Percentiles rank a stretch among this genome's conserved stretches.
Evolutionary conservation across 495 filamentous ascomycete genomes (phyloP).

Genomic region (Hypoxylon trugodes): DNA sequence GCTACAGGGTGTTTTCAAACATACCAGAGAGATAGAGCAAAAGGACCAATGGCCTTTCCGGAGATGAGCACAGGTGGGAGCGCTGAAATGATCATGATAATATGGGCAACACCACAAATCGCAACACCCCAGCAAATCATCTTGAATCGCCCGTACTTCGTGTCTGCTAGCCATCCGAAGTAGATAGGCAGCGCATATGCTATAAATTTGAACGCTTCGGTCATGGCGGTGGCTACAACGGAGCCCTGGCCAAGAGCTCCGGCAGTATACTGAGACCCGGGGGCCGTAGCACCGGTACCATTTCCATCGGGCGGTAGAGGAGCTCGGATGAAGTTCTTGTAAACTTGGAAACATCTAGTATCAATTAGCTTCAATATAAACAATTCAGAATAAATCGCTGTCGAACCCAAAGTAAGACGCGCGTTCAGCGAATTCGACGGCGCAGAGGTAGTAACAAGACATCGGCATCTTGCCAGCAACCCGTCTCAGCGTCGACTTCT

Average conservation of each 20-base stretch:
- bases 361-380: not conserved
- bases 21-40: constrained; percentile 59
- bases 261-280: constrained; percentile 61
- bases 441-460: constrained; percentile 59
- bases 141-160: constrained; percentile 65
- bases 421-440: constrained; percentile 67
- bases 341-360: constrained; percentile 55
- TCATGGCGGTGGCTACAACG: constrained; percentile 63
- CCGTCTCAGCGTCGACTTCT: constrained; percentile 59
- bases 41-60: constrained; percentile 65
- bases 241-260: constrained; percentile 67
- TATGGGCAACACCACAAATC: constrained; percentile 67
- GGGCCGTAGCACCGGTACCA: constrained; percentile 62
- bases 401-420: constrained; percentile 63
- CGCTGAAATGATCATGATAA: constrained; percentile 68
- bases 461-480: constrained; percentile 59
- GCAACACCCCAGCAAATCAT: constrained; percentile 67
- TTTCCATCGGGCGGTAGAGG: constrained; percentile 63
- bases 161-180: constrained; percentile 68
- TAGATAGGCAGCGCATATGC: constrained; percentile 66
- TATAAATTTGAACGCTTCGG: constrained; percentile 65
- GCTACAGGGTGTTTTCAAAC: constrained; percentile 1
- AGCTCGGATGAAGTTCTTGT: constrained; percentile 66
- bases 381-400: not conserved
- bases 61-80: constrained; percentile 63